A percentile compares a stretch with the other conserved stretches of the same genome.
Evolutionary conservation across 306 rosid genomes (phyloP).

Genomic region (Prunus armeniaca): DNA sequence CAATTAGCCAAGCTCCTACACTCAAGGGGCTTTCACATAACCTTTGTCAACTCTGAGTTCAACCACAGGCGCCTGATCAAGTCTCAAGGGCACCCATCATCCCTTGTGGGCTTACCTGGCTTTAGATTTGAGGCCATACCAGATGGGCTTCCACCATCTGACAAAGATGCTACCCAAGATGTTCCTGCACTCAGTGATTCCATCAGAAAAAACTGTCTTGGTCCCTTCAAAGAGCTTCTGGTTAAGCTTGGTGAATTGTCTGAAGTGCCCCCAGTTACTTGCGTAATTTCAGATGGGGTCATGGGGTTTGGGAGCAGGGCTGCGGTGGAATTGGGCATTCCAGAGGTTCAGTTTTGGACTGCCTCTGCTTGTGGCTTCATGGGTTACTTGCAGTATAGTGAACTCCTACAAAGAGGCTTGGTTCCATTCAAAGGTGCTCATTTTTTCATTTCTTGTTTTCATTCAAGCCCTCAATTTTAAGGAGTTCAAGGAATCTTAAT

Average conservation of each 20-base stretch:
- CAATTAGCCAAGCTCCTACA: slow-evolving; percentile 10
- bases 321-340: slow-evolving; percentile 22
- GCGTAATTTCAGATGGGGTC: slow-evolving; percentile 17
- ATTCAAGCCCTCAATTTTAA: too few species aligned
- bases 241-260: slow-evolving; percentile 2
- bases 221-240: slow-evolving; percentile 25
- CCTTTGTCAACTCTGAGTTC: slow-evolving; percentile 17
- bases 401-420: slow-evolving; percentile 20
- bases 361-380: slow-evolving; percentile 32
- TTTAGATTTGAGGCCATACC: slow-evolving; percentile 24
- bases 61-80: slow-evolving; percentile 1
- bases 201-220: slow-evolving; percentile 12
- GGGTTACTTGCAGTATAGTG: slow-evolving; percentile 11
- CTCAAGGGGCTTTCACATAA: slow-evolving; percentile 15
- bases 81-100: not conserved
- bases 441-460: not conserved
- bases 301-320: slow-evolving; percentile 18
- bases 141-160: slow-evolving; percentile 18
- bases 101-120: slow-evolving; percentile 7
- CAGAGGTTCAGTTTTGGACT: slow-evolving; percentile 26
- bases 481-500: too few species aligned
- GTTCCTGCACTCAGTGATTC: slow-evolving; percentile 4
- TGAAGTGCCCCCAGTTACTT: slow-evolving; percentile 18
- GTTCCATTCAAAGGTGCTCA: slow-evolving; percentile 26
- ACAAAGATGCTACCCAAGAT: slow-evolving; percentile 21